Conservation (phyloP, 441 rosid species). For the Omphalea diandra region DNA sequence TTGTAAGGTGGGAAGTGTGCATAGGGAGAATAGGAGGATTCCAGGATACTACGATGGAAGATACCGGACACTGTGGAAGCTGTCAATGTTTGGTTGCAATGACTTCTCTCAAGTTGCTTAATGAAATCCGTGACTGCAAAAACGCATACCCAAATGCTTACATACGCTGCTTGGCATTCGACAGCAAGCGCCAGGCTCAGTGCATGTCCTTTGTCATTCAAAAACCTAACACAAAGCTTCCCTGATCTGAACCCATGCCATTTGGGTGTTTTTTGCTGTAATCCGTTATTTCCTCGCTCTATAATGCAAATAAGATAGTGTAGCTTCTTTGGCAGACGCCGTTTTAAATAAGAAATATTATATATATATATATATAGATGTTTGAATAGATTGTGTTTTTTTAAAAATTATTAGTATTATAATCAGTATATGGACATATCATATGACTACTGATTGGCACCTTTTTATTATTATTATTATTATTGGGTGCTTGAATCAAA, state of each 20-base stretch:
- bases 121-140: conserved; percentile 54
- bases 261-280: too few species aligned
- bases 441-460: neutral
- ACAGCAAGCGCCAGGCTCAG: conserved; percentile 45
- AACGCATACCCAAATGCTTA: conserved; percentile 51
- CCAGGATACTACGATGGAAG: conserved; percentile 74
- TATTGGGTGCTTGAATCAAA: too few species aligned
- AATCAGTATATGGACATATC: too few species aligned
- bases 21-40: conserved; percentile 48
- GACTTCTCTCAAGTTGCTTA: conserved; percentile 51
- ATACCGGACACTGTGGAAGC: conserved; percentile 74
- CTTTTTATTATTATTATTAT: too few species aligned
- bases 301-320: neutral
- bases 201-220: conserved; percentile 62
- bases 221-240: conserved; percentile 34
- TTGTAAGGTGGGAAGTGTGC: conserved; percentile 44
- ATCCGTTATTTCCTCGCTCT: neutral
- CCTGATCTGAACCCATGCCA: too few species aligned
- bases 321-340: neutral
- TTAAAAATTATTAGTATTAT: too few species aligned
- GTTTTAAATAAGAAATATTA: neutral
- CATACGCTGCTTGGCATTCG: conserved; percentile 55
- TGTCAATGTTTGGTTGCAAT: conserved; percentile 72
- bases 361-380: neutral
- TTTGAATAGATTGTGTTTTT: neutral